Evolutionary conservation across 495 filamentous ascomycete genomes (phyloP), one percentile per base, ranked within the genome.

Genomic region (Echria macrotheca): DNA sequence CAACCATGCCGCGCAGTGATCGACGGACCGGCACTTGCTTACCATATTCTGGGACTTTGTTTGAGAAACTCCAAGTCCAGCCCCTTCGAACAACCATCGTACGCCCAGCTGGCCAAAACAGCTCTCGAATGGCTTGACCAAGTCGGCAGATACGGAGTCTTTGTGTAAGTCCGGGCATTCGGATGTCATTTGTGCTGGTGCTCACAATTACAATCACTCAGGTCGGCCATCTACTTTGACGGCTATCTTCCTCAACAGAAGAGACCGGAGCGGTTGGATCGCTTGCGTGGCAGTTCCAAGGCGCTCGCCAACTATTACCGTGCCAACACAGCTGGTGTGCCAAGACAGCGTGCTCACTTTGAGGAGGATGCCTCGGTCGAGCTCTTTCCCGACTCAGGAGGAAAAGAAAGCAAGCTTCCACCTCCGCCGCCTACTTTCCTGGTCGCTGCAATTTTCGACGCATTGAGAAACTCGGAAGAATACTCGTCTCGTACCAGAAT

Each of bases 11-110:
- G 57, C 1, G 71, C 86, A 5, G 80, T 84, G 28, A 78, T 94
- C 41, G 88, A 94, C 53, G 88, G 88, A 0, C 87, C 88, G 0
- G 81, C 77, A 10, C 70, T 94, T 15, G 84, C 86, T 4, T 82
- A 90, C 54, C 78, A 87, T 57, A 67, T 91, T 29, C 79, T 83
- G 37, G 63, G 75, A 9, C 63, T 77, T 10, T 71, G 83, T 23
- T 61, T 81, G 4, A 65, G 58, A 4, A 62, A 63, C 35, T 71
- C 63, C 33, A 63, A 40, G 33, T 40, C 38, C 49, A 45, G 72
- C 61, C 68, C 69, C 58, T 38, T 68, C 74, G 57, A 81, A 2
- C 72, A 78, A 7, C 81, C 85, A 5, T 70, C 77, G 0, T 91
- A 90, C 59, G 53, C 69, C 2, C 63, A 77, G 29, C 69, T 93